phyloP scores from a whole-genome alignment of 208 protist genomes.

The Naegleria lovaniensis region DNA sequence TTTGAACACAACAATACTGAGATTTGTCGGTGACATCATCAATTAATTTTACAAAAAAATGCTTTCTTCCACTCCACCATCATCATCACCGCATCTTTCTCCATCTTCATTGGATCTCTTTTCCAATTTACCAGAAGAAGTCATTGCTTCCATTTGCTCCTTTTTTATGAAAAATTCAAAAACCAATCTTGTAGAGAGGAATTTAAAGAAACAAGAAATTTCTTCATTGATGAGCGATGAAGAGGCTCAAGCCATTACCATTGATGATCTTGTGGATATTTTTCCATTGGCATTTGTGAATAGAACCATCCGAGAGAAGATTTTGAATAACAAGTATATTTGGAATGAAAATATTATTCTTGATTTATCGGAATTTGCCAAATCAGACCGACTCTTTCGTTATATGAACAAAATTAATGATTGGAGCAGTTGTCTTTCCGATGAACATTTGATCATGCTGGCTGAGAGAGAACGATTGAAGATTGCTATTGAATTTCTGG shows the following conservation, averaged over 20 bases:
- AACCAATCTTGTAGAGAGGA: background rate
- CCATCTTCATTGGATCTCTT: no score
- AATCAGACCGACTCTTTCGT: background rate
- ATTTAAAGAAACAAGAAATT: background rate
- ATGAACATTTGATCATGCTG: background rate
- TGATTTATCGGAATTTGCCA: background rate
- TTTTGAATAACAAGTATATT: background rate
- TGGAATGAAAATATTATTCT: background rate
- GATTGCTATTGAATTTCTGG: background rate
- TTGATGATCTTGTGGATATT: background rate
- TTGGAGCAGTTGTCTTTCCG: background rate
- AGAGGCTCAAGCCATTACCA: background rate
- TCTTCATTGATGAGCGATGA: background rate
- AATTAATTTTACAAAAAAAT: no score
- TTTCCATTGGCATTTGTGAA: background rate
- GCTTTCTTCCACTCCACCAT: no score
- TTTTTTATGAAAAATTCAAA: background rate
- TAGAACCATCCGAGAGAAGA: background rate
- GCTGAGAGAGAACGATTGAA: background rate
- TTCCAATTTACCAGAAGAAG: background rate
- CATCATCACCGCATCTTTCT: no score
- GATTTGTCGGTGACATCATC: no score
- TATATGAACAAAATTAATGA: background rate
- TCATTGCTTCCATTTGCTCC: background rate
- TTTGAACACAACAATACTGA: no score